A percentile compares a stretch with the other conserved stretches of the same genome.
These are phyloP conservation scores for Musa acuminata DNA, from an alignment of 176 grass and related monocot genomes.

Conservation along the genomic window DNA sequence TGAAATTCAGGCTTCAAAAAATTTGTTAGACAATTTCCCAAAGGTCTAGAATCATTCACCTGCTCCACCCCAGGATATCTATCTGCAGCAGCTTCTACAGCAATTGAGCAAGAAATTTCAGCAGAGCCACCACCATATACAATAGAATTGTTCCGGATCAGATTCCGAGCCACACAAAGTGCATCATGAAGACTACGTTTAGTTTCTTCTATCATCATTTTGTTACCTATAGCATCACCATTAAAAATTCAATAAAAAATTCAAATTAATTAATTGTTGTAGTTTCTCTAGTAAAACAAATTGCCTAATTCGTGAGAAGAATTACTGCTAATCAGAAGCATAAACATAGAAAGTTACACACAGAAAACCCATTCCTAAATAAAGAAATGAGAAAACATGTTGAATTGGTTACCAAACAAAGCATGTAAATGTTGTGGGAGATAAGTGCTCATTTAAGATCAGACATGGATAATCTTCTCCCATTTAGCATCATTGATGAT, in stretches of 20 bases:
- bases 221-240: constrained; percentile 45
- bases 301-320: neutral
- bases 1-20: neutral
- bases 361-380: too few species aligned
- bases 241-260: neutral
- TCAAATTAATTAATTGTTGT: neutral
- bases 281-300: neutral
- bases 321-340: neutral
- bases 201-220: constrained; percentile 91
- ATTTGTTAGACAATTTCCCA: neutral
- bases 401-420: too few species aligned
- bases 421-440: too few species aligned
- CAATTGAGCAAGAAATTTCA: constrained; percentile 79
- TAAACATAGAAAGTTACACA: neutral
- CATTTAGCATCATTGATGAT: too few species aligned
- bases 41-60: constrained; percentile 25
- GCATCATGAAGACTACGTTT: constrained; percentile 78
- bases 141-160: constrained; percentile 69
- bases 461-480: too few species aligned
- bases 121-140: constrained; percentile 83
- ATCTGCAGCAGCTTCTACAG: constrained; percentile 71
- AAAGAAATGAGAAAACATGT: too few species aligned
- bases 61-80: constrained; percentile 67
- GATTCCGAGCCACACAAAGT: constrained; percentile 84
- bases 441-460: too few species aligned